Conservation (phyloP, 192 early-diverging fungal species). For the Umbelopsis vinacea region DNA sequence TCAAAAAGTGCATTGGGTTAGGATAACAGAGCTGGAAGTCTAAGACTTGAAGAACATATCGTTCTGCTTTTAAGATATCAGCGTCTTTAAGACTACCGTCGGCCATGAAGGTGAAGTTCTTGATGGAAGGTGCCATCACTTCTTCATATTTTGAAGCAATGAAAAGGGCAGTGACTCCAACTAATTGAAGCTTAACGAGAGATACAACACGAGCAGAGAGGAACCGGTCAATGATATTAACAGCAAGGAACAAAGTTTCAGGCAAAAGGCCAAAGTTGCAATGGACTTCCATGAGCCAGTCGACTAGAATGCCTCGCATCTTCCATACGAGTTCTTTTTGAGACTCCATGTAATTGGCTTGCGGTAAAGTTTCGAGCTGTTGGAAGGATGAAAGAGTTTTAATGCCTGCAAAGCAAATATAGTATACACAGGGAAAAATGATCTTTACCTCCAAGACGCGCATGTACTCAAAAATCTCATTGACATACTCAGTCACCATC, state of each 20-base stretch:
- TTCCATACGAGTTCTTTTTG: conserved; percentile 90
- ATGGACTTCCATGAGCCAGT: conserved; percentile 96
- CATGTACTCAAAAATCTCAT: conserved; percentile 93
- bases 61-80: conserved; percentile 91
- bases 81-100: conserved; percentile 78
- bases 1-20: conserved; percentile 90
- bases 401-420: not conserved
- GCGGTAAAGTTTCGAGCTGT: conserved; percentile 64
- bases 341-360: conserved; percentile 78
- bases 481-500: conserved; percentile 93
- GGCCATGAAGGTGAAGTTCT: conserved; percentile 86
- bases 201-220: conserved; percentile 85
- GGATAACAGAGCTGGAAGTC: conserved; percentile 90
- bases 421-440: not conserved
- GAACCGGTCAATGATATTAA: conserved; percentile 97
- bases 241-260: conserved; percentile 91
- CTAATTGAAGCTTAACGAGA: conserved; percentile 89
- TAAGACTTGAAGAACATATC: conserved; percentile 86
- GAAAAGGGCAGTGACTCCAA: conserved; percentile 89
- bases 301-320: conserved; percentile 91
- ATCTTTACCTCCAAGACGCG: conserved; percentile 65
- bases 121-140: conserved; percentile 77
- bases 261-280: conserved; percentile 88
- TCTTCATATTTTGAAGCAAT: conserved; percentile 97
- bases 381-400: not conserved